Conservation (phyloP, 257 asterid genomes). For the Leptodermis oblonga region DNA sequence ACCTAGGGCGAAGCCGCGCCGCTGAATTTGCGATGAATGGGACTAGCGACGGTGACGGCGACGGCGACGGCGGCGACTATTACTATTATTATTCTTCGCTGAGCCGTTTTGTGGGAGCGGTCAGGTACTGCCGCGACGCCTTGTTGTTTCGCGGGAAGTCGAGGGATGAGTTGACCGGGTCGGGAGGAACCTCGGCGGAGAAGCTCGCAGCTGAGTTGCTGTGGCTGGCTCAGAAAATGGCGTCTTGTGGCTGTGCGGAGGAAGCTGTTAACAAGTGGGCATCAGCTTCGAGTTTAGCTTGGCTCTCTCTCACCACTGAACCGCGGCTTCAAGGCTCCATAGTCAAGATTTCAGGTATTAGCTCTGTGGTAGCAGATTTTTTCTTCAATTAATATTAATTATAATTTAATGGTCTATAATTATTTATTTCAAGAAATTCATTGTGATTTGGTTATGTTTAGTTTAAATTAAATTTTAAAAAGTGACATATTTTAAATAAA, state of each 20-base stretch:
- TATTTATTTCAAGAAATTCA: too few relatives aligned
- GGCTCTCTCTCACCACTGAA: conserved; percentile 69
- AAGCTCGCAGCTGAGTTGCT: conserved; percentile 85
- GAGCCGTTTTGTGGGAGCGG: conserved; percentile 37
- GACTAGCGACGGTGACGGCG: conserved; percentile 9
- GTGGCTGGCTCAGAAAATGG: conserved; percentile 85
- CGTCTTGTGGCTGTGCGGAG: conserved; percentile 61
- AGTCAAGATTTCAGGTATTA: conserved; percentile 70
- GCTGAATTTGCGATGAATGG: conserved; percentile 19
- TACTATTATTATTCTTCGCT: conserved; percentile 8
- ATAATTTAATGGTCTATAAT: too few relatives aligned
- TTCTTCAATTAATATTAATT: too few relatives aligned
- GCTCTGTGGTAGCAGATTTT: too few relatives aligned
- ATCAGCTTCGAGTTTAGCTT: conserved; percentile 56
- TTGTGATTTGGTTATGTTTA: too few relatives aligned
- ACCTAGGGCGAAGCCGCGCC: conserved; percentile 17
- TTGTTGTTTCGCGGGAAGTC: conserved; percentile 42
- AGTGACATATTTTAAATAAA: too few relatives aligned
- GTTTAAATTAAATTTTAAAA: too few relatives aligned
- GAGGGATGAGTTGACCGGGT: conserved; percentile 31
- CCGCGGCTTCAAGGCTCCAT: conserved; percentile 74
- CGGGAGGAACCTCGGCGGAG: conserved; percentile 61
- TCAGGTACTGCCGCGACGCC: conserved; percentile 33
- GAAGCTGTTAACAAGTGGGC: conserved; percentile 83
- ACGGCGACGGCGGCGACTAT: conserved; percentile 6